Evolutionary conservation across 2,329 filamentous ascomycete species (phyloP).

Genomic region (Aspergillus ustus): DNA sequence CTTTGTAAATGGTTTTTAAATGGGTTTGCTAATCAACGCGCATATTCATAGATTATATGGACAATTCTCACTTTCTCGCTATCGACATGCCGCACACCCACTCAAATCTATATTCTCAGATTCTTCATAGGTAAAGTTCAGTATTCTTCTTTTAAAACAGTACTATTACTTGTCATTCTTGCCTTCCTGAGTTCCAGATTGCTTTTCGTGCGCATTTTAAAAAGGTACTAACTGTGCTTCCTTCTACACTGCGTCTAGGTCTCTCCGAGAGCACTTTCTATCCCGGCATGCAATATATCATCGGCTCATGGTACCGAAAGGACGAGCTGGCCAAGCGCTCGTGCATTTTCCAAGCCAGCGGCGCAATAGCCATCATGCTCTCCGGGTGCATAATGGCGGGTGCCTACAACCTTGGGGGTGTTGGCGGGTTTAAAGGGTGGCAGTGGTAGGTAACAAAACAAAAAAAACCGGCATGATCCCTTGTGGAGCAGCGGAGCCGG

Average conservation of each 20-base stretch:
- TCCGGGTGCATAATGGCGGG: slow-evolving; percentile 61
- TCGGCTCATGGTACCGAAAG: slow-evolving; percentile 57
- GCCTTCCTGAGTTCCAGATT: not conserved
- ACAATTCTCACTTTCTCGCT: slow-evolving; percentile 53
- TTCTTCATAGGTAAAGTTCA: slow-evolving; percentile 51
- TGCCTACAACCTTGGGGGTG: slow-evolving; percentile 55
- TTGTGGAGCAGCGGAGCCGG: no score
- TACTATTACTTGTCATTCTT: no score
- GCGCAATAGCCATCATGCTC: slow-evolving; percentile 49
- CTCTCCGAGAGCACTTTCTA: slow-evolving; percentile 58
- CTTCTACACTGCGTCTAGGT: slow-evolving; percentile 31
- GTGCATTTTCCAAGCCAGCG: slow-evolving; percentile 57
- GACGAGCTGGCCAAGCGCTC: slow-evolving; percentile 59
- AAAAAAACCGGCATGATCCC: no score
- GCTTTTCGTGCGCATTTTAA: not conserved
- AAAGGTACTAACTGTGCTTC: not conserved
- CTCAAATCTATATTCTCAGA: slow-evolving; percentile 52
- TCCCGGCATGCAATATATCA: slow-evolving; percentile 58
- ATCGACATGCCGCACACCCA: slow-evolving; percentile 45
- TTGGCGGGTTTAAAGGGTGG: slow-evolving; percentile 57
- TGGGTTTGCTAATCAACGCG: not conserved
- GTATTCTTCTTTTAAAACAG: no score
- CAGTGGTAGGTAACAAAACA: no score
- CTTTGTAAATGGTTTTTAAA: no score
- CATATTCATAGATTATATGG: slow-evolving; percentile 47